These are phyloP conservation scores for Cercospora canescens DNA, from an alignment of 2,329 filamentous ascomycete species.

Conservation along the genomic window DNA sequence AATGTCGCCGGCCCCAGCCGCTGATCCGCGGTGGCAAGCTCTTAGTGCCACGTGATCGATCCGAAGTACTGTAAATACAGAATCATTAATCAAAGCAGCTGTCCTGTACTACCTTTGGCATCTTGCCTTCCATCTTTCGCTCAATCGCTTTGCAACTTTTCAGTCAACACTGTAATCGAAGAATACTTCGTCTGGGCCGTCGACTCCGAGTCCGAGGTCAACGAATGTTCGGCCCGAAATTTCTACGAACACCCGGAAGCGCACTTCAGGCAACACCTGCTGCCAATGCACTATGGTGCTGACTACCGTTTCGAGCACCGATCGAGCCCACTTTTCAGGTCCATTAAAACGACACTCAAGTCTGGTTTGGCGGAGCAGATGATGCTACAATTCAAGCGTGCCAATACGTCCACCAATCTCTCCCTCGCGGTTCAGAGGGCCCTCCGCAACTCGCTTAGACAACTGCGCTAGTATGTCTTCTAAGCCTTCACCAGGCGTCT, in stretches of 20 bases:
- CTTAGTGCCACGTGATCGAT: not conserved
- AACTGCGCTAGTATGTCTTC: constrained; percentile 46
- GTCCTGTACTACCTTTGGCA: not conserved
- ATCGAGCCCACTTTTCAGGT: not conserved
- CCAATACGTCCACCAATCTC: constrained; percentile 47
- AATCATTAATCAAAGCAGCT: not conserved
- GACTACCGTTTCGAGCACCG: not conserved
- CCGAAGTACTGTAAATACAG: too few relatives aligned
- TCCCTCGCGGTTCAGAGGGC: constrained; percentile 43
- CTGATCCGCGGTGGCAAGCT: not conserved
- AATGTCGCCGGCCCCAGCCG: not conserved
- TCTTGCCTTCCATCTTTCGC: not conserved
- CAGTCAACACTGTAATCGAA: not conserved
- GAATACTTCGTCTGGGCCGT: not conserved
- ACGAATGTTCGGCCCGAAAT: not conserved
- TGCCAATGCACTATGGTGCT: not conserved
- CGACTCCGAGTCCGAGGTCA: not conserved
- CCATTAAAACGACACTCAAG: not conserved
- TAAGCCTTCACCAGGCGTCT: constrained; percentile 33
- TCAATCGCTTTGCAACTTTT: not conserved
- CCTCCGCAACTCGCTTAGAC: constrained; percentile 43
- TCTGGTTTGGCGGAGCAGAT: not conserved
- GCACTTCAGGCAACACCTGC: not conserved
- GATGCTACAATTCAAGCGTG: constrained; percentile 43
- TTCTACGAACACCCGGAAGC: not conserved